Percentiles rank a stretch among this genome's conserved stretches.
Conservation (phyloP, 768 basidiomycete genomes). For the Tephrocybe sp. region DNA sequence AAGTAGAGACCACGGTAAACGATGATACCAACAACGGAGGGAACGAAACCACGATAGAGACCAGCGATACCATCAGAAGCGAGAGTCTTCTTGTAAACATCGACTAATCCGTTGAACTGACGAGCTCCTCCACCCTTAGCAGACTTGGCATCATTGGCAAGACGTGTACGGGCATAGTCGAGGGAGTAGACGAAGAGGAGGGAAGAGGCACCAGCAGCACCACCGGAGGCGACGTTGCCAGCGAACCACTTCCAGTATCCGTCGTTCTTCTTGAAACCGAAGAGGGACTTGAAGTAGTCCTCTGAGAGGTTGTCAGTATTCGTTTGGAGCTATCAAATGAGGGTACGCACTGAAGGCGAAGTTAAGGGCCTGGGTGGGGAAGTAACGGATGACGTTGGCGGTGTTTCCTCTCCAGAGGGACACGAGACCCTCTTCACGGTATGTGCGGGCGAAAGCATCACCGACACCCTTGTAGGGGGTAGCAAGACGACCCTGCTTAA, state of each 20-base stretch:
- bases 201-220: conserved; percentile 98
- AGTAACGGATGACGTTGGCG: conserved; percentile 99
- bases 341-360: conserved; percentile 93
- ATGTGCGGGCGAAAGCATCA: conserved; percentile 92
- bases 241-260: conserved; percentile 99
- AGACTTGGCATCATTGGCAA: conserved; percentile 97
- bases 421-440: conserved; percentile 91
- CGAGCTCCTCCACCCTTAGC: conserved; percentile 87
- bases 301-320: conserved; percentile 43
- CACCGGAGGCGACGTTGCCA: conserved; percentile 98
- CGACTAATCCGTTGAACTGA: conserved; percentile 98
- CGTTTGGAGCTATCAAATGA: neutral
- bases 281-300: conserved; percentile 98
- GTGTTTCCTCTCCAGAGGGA: conserved; percentile 99
- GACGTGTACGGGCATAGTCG: conserved; percentile 99
- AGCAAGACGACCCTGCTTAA: conserved; percentile 98
- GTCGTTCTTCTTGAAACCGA: conserved; percentile 97
- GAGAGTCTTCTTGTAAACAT: conserved; percentile 97
- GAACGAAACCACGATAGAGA: conserved; percentile 99
- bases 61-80: conserved; percentile 97
- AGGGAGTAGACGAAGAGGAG: conserved; percentile 99
- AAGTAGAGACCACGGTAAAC: conserved; percentile 99
- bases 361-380: conserved; percentile 99
- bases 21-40: conserved; percentile 98
- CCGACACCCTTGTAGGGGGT: conserved; percentile 94